Conservation (phyloP, 2,329 filamentous ascomycete genomes). For the Botrytis tulipae region DNA sequence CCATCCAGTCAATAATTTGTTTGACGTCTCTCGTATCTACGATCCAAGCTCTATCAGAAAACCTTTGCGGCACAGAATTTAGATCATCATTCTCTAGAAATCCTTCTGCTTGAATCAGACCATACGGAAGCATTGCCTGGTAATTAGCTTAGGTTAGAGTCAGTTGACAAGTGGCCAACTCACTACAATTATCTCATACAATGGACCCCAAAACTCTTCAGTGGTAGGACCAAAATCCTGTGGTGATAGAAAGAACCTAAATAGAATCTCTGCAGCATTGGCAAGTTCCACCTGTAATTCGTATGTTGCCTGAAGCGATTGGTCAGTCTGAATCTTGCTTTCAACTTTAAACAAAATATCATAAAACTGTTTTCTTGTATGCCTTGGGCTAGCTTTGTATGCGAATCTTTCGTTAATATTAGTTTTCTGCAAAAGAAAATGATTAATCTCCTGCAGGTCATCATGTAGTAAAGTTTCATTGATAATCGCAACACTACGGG, state of each 20-base stretch:
- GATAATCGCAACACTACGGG: neutral
- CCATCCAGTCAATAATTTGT: neutral
- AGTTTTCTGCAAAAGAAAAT: constrained; percentile 5
- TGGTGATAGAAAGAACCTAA: constrained; percentile 45
- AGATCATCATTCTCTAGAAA: neutral
- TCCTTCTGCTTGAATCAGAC: neutral
- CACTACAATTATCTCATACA: constrained; percentile 38
- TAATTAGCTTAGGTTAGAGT: neutral
- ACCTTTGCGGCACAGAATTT: neutral
- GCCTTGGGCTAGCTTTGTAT: neutral
- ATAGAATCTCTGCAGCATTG: constrained; percentile 44
- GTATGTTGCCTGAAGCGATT: constrained; percentile 28
- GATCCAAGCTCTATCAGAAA: neutral
- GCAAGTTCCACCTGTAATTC: constrained; percentile 42
- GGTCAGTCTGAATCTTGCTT: constrained; percentile 24
- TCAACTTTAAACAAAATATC: constrained; percentile 8
- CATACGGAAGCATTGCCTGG: constrained; percentile 5
- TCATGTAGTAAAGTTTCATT: neutral
- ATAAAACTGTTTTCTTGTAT: constrained; percentile 6
- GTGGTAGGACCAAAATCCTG: constrained; percentile 42
- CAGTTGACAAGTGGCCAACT: constrained; percentile 12
- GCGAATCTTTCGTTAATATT: neutral
- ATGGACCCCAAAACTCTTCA: constrained; percentile 47
- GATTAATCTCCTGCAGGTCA: constrained; percentile 9
- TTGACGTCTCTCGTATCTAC: neutral